These are phyloP conservation scores for Aspergillus piperis DNA, from an alignment of 2,329 filamentous ascomycete genomes.

Conservation along the genomic window DNA sequence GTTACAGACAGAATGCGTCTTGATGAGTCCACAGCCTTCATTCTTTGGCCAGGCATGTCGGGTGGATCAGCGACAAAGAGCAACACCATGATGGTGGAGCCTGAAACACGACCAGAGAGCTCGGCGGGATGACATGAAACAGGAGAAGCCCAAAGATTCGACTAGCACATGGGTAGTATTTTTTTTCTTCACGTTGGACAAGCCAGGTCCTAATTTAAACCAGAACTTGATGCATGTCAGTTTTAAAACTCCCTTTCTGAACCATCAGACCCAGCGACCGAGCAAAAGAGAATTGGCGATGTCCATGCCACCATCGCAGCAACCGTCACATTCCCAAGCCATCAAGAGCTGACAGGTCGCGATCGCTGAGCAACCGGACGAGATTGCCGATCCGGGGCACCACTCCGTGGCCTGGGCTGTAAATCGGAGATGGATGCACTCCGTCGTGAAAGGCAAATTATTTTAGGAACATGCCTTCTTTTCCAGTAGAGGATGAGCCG, in stretches of 20 bases:
- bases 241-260: not conserved
- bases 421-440: not conserved
- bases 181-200: not conserved
- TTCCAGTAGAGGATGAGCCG: not conserved
- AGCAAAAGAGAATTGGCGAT: not conserved
- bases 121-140: conserved; percentile 18
- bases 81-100: conserved; percentile 6
- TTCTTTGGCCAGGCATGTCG: conserved; percentile 21
- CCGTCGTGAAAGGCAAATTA: not conserved
- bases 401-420: conserved; percentile 4
- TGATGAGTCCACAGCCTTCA: conserved; percentile 13
- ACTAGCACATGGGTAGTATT: not conserved
- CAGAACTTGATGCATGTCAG: not conserved
- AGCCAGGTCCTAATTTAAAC: not conserved
- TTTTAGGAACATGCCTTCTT: not conserved
- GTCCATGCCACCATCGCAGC: not conserved
- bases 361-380: conserved; percentile 4
- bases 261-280: not conserved
- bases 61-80: conserved; percentile 15
- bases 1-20: not conserved
- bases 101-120: conserved; percentile 20
- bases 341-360: not conserved
- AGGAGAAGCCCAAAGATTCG: conserved; percentile 14
- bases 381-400: conserved; percentile 15
- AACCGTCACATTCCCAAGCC: conserved; percentile 7